Evolutionary conservation across 768 basidiomycete species (phyloP).

Genomic region (Leccinum fibrillosum): DNA sequence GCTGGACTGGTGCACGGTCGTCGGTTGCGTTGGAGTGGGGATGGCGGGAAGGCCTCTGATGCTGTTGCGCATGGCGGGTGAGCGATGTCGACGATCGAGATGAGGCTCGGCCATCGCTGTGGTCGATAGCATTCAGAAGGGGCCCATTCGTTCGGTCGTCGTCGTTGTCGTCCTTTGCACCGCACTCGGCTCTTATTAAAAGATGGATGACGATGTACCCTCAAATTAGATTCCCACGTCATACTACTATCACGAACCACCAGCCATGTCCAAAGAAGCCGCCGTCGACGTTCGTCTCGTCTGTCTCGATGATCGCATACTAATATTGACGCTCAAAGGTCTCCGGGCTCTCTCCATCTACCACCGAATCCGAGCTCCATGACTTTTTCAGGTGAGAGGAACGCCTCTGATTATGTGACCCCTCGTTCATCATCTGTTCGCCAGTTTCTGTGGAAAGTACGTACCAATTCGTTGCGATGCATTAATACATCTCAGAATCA

Average conservation of each 20-base stretch:
- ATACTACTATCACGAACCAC: neutral
- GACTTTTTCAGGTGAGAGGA: slow-evolving; percentile 77
- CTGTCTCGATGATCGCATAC: neutral
- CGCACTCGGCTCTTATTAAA: neutral
- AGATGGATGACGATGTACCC: neutral
- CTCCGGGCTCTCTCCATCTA: slow-evolving; percentile 61
- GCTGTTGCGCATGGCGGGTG: slow-evolving; percentile 13
- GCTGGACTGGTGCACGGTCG: slow-evolving; percentile 32
- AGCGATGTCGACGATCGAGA: slow-evolving; percentile 4
- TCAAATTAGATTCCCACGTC: slow-evolving; percentile 13
- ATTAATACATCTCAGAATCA: slow-evolving; percentile 1
- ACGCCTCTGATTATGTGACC: neutral
- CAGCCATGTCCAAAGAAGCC: slow-evolving; percentile 21
- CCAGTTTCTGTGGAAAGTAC: slow-evolving; percentile 85
- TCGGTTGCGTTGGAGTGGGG: slow-evolving; percentile 9
- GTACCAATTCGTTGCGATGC: slow-evolving; percentile 13
- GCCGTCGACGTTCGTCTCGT: slow-evolving; percentile 35
- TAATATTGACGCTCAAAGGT: slow-evolving; percentile 45
- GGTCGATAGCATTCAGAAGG: neutral
- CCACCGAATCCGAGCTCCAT: slow-evolving; percentile 63
- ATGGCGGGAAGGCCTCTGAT: slow-evolving; percentile 30
- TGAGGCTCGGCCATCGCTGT: slow-evolving; percentile 19
- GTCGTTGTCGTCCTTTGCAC: slow-evolving; percentile 13
- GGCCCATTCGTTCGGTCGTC: slow-evolving; percentile 2
- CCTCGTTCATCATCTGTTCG: slow-evolving; percentile 4